Base-by-base conservation (phyloP, 768 basidiomycete species). In the Cystobasidium tubakii region DNA sequence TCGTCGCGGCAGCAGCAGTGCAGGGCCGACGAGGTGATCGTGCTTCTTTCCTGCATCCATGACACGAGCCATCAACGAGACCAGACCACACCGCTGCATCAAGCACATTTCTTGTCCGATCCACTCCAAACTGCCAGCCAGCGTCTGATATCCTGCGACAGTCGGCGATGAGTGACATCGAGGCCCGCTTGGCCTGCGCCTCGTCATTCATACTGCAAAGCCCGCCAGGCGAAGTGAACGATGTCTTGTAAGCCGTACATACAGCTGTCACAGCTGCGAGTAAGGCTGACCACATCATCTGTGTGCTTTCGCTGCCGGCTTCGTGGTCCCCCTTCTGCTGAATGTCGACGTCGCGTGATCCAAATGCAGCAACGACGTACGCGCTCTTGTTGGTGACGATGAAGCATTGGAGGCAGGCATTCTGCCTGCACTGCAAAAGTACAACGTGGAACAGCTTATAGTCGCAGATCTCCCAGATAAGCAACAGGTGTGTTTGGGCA, bases 161-260 rank as follows among this genome's bases (percentile, higher is more conserved):
- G 39, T 39, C 39, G 15, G 39, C 13, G 4, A 67, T 67, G 66
- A 36, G 34, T 27, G 73, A 74, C 63, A 15, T 64, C 53, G 29
- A 74, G 34, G 66, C 46, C n/a, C 66, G 69, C 25, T n/a, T 76
- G 66, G 43, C 67, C 13, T 77, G 80, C 9, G 93, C 89, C 27
- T 88, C 90, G 29, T 84, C 84, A 36, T 90, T 96, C 78, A 83
- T 98, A 34, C 84, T 91, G 0, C 94, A 96, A 80, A 88, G 91
- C 0, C 94, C 94, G 29, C 94, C 94, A 0, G 94, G 94, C 55
- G 90, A 98, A 83, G 92, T 97, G 77, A 96, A 95, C 81, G 94
- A 97, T 83, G 93, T 96, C 21, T 84, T 97, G 73, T 73, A 67
- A 91, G 91, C 53, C 60, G 19, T 46, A 19, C 53, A 19, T 34